Conservation (phyloP, 306 rosid species). For the Cercis canadensis region DNA sequence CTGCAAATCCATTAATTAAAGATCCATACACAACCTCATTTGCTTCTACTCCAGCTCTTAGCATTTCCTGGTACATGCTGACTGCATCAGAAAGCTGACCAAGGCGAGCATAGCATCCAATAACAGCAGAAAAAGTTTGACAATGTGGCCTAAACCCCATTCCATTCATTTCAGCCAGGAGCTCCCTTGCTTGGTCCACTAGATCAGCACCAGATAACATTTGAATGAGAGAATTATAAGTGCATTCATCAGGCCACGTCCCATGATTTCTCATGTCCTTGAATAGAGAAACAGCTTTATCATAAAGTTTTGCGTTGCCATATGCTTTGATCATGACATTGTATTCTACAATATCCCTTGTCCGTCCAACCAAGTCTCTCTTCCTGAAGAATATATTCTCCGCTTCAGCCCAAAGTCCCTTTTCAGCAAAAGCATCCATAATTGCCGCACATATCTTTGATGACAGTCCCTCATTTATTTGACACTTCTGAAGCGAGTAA, state of each 20-base stretch:
- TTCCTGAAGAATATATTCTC: constrained; percentile 66
- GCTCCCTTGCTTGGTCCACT: constrained; percentile 69
- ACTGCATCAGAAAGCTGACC: constrained; percentile 78
- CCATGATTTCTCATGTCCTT: constrained; percentile 81
- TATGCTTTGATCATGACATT: constrained; percentile 92
- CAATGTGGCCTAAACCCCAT: constrained; percentile 68
- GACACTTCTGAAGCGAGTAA: constrained; percentile 56
- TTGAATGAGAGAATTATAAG: constrained; percentile 85
- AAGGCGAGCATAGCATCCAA: constrained; percentile 75
- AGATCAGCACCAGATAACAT: constrained; percentile 83
- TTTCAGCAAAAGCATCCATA: constrained; percentile 84
- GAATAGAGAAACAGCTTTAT: constrained; percentile 73
- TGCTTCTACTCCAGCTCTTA: constrained; percentile 60
- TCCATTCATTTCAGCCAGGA: constrained; percentile 72
- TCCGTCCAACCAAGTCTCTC: constrained; percentile 51
- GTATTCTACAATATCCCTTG: constrained; percentile 68
- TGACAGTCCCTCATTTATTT: constrained; percentile 45
- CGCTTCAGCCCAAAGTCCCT: constrained; percentile 79
- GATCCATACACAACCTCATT: constrained; percentile 84
- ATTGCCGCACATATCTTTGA: constrained; percentile 65
- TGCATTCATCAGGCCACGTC: constrained; percentile 74
- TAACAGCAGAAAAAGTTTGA: constrained; percentile 77
- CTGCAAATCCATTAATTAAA: constrained; percentile 89
- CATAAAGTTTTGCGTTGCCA: constrained; percentile 74
- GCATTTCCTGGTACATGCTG: constrained; percentile 61